A percentile compares a stretch with the other conserved stretches of the same genome.
phyloP scores from a whole-genome alignment of 305 asterid genomes.

The Fraxinus xanthoxyloides region DNA sequence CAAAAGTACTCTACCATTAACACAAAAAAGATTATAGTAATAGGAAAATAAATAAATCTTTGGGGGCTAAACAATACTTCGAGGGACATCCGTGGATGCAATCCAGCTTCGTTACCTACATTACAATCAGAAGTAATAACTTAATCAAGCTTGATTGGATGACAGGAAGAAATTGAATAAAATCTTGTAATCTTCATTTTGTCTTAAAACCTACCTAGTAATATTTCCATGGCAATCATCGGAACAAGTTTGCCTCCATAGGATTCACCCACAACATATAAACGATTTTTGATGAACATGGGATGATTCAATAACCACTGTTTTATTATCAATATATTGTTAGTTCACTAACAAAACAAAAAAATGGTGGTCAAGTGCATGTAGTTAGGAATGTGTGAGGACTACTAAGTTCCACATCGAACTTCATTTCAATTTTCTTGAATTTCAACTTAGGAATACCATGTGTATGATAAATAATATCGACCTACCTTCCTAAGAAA shows the following conservation, averaged over 20 bases:
- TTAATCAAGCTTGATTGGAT: not conserved
- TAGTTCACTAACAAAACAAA: too few relatives aligned
- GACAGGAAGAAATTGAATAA: too few relatives aligned
- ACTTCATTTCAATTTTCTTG: not conserved
- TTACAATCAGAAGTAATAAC: not conserved
- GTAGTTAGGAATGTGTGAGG: too few relatives aligned
- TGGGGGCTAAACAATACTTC: slow-evolving; percentile 27
- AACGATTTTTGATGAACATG: slow-evolving; percentile 21
- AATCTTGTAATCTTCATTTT: not conserved
- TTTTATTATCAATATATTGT: not conserved
- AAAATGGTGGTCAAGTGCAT: too few relatives aligned
- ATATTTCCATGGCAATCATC: slow-evolving; percentile 35
- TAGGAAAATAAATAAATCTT: too few relatives aligned
- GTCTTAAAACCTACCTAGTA: slow-evolving; percentile 14
- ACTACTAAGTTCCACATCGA: not conserved
- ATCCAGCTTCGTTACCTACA: slow-evolving; percentile 42
- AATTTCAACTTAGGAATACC: too few relatives aligned
- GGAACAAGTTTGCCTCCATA: slow-evolving; percentile 41
- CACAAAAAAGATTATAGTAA: too few relatives aligned
- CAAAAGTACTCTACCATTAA: not conserved
- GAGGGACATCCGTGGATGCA: slow-evolving; percentile 28
- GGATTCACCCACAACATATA: slow-evolving; percentile 41
- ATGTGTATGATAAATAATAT: too few relatives aligned
- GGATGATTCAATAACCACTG: slow-evolving; percentile 49
- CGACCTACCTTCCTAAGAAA: too few relatives aligned